Conservation (phyloP, 148 eudicot species). For the Cornus suecica region DNA sequence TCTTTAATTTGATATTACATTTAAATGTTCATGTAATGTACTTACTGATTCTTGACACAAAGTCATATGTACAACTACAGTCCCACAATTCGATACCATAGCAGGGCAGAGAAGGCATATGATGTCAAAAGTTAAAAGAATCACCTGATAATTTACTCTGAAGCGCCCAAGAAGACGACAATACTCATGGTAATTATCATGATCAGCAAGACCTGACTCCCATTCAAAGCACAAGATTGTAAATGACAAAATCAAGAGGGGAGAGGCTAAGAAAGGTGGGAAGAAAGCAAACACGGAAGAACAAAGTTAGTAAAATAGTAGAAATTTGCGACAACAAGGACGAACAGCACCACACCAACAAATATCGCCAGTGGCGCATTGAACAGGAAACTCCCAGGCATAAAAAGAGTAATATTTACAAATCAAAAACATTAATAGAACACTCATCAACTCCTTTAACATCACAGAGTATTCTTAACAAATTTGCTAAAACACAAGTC, state of each 20-base stretch:
- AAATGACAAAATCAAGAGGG: not conserved
- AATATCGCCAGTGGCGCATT: not conserved
- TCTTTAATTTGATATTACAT: not conserved
- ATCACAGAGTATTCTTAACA: not conserved
- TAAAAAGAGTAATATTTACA: not conserved
- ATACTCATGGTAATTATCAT: slow-evolving; percentile 92
- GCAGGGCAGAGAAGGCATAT: not conserved
- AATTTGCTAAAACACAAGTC: not conserved
- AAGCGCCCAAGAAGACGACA: slow-evolving; percentile 97
- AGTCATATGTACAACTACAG: not conserved
- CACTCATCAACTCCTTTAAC: not conserved
- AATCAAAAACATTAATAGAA: not conserved
- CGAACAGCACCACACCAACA: not conserved
- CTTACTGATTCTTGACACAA: not conserved
- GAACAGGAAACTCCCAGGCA: not conserved
- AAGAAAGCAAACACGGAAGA: not conserved
- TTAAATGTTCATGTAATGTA: not conserved
- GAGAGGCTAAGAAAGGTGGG: not conserved
- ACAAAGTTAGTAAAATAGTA: not conserved
- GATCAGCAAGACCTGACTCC: slow-evolving; percentile 80
- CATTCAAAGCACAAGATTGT: not conserved
- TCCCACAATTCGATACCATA: not conserved
- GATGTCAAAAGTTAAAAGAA: not conserved
- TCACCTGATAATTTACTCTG: slow-evolving; percentile 80
- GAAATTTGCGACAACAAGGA: not conserved